Conservation (phyloP, 2,329 filamentous ascomycete species). For the Hortaea sp. region DNA sequence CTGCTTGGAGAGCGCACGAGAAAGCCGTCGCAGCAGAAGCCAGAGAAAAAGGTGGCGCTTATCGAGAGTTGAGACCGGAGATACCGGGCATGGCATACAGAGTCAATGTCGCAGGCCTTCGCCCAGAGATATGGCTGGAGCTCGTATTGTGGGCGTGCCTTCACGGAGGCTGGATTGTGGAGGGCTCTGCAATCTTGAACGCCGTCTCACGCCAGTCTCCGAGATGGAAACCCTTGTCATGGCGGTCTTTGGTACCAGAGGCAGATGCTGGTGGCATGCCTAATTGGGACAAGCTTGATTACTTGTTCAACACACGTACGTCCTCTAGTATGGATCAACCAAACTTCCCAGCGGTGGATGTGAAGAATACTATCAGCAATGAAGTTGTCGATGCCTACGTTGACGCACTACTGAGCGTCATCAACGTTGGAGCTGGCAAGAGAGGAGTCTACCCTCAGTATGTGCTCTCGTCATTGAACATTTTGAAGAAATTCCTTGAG, state of each 20-base stretch:
- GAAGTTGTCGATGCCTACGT: conserved; percentile 49
- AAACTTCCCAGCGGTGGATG: conserved; percentile 8
- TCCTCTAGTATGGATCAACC: conserved; percentile 11
- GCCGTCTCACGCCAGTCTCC: conserved; percentile 13
- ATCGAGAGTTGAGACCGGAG: conserved; percentile 31
- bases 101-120: conserved; percentile 29
- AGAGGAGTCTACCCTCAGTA: conserved; percentile 27
- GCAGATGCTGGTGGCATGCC: conserved; percentile 14
- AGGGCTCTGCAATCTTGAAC: conserved; percentile 32
- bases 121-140: conserved; percentile 41
- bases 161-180: conserved; percentile 36
- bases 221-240: conserved; percentile 28
- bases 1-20: conserved; percentile 40
- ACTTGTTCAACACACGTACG: conserved; percentile 19
- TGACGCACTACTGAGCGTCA: conserved; percentile 39
- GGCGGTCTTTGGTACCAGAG: conserved; percentile 24
- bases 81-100: conserved; percentile 35
- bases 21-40: conserved; percentile 19
- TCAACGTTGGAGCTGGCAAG: conserved; percentile 34
- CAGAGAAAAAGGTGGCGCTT: conserved; percentile 25
- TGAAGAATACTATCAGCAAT: conserved; percentile 43
- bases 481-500: conserved; percentile 29
- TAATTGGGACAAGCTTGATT: conserved; percentile 21
- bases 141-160: conserved; percentile 43
- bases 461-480: conserved; percentile 26